Conservation (phyloP, 768 basidiomycete genomes). For the Xanthoconium stramineum region DNA sequence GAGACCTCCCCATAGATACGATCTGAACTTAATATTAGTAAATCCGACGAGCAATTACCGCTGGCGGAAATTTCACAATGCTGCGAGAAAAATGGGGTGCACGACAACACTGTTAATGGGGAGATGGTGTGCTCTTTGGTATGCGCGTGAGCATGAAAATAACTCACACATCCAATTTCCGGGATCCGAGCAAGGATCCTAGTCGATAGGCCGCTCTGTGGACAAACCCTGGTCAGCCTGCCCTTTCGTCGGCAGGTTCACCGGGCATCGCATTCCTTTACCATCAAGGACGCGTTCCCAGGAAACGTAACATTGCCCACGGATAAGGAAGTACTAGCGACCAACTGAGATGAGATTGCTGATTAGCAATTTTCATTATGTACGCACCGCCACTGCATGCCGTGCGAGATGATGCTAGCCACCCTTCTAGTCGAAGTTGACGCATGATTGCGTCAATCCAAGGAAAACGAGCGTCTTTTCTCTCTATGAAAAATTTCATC, state of each 20-base stretch:
- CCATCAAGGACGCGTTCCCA: conserved; percentile 22
- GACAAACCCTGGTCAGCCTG: conserved; percentile 4
- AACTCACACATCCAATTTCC: conserved; percentile 25
- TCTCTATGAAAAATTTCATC: not conserved
- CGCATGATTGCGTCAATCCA: conserved; percentile 25
- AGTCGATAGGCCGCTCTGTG: conserved; percentile 10
- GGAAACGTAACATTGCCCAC: conserved; percentile 27
- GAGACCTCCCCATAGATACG: conserved; percentile 20
- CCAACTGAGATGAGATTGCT: conserved; percentile 28
- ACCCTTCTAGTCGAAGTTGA: conserved; percentile 9
- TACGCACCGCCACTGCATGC: conserved; percentile 27
- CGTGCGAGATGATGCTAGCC: conserved; percentile 23
- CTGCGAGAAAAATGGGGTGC: conserved; percentile 25
- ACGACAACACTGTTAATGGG: conserved; percentile 12
- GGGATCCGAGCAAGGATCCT: conserved; percentile 18
- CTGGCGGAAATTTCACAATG: conserved; percentile 26
- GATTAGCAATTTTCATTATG: conserved; percentile 28
- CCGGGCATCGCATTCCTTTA: conserved; percentile 20
- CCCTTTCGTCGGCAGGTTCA: conserved; percentile 3
- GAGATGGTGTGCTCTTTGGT: conserved; percentile 1
- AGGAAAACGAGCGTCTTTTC: conserved; percentile 7
- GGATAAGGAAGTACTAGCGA: conserved; percentile 22
- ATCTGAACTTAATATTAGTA: conserved; percentile 27
- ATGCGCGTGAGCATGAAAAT: conserved; percentile 8
- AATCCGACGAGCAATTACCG: conserved; percentile 28